Evolutionary conservation across 2,329 filamentous ascomycete genomes (phyloP), one percentile per base, ranked within the genome.

Genomic region (Xylaria multiplex): DNA sequence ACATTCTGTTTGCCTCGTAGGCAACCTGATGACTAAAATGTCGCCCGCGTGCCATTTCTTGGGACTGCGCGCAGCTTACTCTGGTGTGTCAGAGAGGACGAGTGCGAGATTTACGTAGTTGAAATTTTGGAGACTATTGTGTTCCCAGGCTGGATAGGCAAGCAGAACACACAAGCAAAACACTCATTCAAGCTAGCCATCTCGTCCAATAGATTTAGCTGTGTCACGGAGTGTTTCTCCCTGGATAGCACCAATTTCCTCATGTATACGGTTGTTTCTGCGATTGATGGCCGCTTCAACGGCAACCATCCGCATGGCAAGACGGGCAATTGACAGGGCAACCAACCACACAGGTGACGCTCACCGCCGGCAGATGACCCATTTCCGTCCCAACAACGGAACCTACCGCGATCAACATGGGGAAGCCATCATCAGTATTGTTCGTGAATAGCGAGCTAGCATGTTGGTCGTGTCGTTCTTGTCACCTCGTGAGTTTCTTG

Each of bases 231-330:
- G 6, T 22, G 7, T 43, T 65, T n/a, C 45, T 43, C 48, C 16
- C 45, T 35, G n/a, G 8, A 37, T 37, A 13, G 42, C 22, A 53
- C 49, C 2, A 30, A n/a, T 22, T 53, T 62, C 19, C 50, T 62
- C 46, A 48, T 59, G 55, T 49, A 57, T 49, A 30, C 27, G 48
- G 46, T 19, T 19, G 24, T 54, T 54, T 42, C 62, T 57, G 55
- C 50, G 37, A 42, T 64, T 62, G 58, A 63, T 49, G 67, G 53
- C 53, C 53, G 37, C 65, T 57, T 61, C 57, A 37, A 58, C 54
- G 49, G 66, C 57, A 63, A 62, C 67, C 57, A 62, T 64, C 65
- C 67, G 59, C 62, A 53, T 62, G 50, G 55, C 62, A 48, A 30
- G 53, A 42, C 58, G 55, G 56, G 62, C 45, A 67, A 62, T 59